These are phyloP conservation scores for Rubroboletus satanas DNA, from an alignment of 768 basidiomycete species.

Conservation along the genomic window DNA sequence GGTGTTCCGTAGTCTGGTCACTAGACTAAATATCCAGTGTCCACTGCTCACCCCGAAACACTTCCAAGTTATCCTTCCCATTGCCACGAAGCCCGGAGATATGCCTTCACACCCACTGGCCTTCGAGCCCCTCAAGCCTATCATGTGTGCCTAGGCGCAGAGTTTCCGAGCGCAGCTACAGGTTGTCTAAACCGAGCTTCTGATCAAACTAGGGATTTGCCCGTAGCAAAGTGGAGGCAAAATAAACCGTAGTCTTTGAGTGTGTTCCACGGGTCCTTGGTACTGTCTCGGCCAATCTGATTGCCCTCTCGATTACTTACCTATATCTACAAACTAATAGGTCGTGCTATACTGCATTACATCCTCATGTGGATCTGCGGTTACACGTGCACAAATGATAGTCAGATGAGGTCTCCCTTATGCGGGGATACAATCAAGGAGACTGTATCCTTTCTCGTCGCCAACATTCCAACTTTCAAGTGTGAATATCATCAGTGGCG, in stretches of 20 bases:
- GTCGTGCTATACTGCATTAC: background rate
- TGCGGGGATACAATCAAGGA: conserved; percentile 18
- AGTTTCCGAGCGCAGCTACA: conserved; percentile 4
- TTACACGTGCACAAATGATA: background rate
- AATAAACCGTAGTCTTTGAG: background rate
- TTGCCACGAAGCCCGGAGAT: too few relatives aligned
- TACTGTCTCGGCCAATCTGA: too few relatives aligned
- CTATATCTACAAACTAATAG: background rate
- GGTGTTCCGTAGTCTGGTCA: too few relatives aligned
- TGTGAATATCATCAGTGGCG: conserved; percentile 26
- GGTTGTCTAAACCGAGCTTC: background rate
- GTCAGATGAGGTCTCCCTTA: background rate
- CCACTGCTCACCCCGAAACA: too few relatives aligned
- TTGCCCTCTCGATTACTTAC: background rate
- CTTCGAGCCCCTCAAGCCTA: too few relatives aligned
- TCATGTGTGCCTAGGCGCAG: background rate
- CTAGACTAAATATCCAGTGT: too few relatives aligned
- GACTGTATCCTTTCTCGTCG: conserved; percentile 18
- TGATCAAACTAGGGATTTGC: conserved; percentile 10
- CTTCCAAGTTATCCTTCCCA: too few relatives aligned
- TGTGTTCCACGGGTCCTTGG: background rate
- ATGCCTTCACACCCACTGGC: too few relatives aligned
- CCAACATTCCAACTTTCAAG: conserved; percentile 30
- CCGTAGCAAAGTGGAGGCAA: conserved; percentile 4
- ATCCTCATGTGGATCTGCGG: background rate